These are phyloP conservation scores for Millerago galiae DNA, from an alignment of 805 yeast species.

Conservation along the genomic window DNA sequence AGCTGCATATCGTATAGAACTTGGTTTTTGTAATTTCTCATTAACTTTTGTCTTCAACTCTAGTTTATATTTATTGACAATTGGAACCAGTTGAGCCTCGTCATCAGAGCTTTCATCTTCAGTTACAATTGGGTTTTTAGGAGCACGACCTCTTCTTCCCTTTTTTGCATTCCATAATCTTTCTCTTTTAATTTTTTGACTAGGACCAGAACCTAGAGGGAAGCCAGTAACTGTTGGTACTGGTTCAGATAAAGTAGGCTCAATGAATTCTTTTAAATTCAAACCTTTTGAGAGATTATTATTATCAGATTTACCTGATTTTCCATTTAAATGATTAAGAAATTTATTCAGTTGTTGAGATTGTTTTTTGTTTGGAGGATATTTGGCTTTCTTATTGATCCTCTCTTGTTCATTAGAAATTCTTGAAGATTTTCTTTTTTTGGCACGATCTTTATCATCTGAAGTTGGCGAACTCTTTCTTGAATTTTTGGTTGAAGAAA, in stretches of 20 bases:
- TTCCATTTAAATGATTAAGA: background rate
- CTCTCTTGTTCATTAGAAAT: background rate
- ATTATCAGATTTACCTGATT: too few relatives aligned
- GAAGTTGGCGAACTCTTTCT: background rate
- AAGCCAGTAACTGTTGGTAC: constrained; percentile 63
- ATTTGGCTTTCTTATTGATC: background rate
- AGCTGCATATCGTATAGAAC: constrained; percentile 14
- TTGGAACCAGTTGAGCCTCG: background rate
- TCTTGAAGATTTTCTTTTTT: constrained; percentile 1
- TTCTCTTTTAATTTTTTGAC: constrained; percentile 49
- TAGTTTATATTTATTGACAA: background rate
- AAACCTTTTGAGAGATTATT: background rate
- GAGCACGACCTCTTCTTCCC: constrained; percentile 15
- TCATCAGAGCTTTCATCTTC: constrained; percentile 2
- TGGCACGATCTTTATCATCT: too few relatives aligned
- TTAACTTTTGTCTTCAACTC: constrained; percentile 12
- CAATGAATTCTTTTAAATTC: constrained; percentile 26
- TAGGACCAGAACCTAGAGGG: constrained; percentile 66
- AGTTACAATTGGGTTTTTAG: constrained; percentile 1
- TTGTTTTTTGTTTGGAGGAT: background rate
- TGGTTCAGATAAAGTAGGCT: constrained; percentile 53
- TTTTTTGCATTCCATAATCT: constrained; percentile 43
- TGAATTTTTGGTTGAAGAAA: background rate
- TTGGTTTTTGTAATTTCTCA: constrained; percentile 16
- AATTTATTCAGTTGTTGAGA: background rate